Evolutionary conservation across 306 rosid species (phyloP).

Genomic region (Trifolium repens): DNA sequence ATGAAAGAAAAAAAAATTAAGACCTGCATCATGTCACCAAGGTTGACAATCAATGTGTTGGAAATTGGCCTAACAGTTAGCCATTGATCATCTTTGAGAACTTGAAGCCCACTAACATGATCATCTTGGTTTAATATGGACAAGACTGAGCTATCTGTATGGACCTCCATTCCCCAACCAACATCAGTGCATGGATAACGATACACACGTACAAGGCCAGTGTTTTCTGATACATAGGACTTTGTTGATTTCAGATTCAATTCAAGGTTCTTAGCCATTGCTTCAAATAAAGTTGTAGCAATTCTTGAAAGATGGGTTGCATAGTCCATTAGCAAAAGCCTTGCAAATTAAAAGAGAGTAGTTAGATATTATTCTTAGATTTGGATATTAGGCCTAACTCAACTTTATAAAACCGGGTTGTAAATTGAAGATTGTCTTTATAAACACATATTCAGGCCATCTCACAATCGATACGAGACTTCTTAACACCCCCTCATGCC

Average conservation of each 20-base stretch:
- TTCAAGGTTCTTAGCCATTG: conserved; percentile 55
- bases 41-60: conserved; percentile 51
- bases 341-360: conserved; percentile 13
- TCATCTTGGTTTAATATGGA: conserved; percentile 47
- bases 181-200: conserved; percentile 54
- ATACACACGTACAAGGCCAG: conserved; percentile 64
- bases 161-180: conserved; percentile 68
- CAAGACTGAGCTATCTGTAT: conserved; percentile 65
- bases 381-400: no score
- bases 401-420: no score
- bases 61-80: conserved; percentile 54
- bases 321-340: conserved; percentile 61
- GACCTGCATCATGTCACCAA: conserved; percentile 55
- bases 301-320: conserved; percentile 55
- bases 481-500: no score
- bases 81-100: conserved; percentile 66
- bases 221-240: conserved; percentile 49
- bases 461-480: no score
- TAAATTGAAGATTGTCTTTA: no score
- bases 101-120: conserved; percentile 61
- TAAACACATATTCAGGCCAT: no score
- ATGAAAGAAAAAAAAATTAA: background rate
- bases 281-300: conserved; percentile 46
- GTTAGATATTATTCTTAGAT: no score
- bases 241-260: conserved; percentile 37